Base-by-base conservation (phyloP, 78 protist species). In the Mantamonas sphyraenae region DNA sequence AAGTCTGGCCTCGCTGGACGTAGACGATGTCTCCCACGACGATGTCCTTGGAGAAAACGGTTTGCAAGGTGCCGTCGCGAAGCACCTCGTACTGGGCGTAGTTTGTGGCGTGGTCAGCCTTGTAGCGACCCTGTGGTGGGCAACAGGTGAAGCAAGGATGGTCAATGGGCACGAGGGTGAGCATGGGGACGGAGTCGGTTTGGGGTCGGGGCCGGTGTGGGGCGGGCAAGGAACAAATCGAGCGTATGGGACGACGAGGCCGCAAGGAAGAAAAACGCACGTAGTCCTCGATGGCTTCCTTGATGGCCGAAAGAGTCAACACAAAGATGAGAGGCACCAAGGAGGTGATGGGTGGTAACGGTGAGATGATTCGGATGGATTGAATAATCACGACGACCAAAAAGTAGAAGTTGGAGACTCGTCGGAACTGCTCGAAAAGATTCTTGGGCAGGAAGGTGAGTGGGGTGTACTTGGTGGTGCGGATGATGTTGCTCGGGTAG, bases 341-440 rank as follows among this genome's bases (percentile, higher is more conserved):
- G 17, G 76, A 0, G 16, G 68, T n/a, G 43, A 39, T 0, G 14
- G 85, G 85, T n/a, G n/a, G n/a, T n/a, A n/a, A n/a, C n/a, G n/a
- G n/a, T n/a, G n/a, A n/a, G n/a, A n/a, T n/a, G n/a, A n/a, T n/a
- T n/a, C n/a, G n/a, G n/a, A n/a, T n/a, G n/a, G n/a, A n/a, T n/a
- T n/a, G n/a, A n/a, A 88, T n/a, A 42, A 24, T 0, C 12, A 78
- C 61, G 57, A 82, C 66, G 55, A 51, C 40, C 26, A 89, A 42
- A 28, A 89, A 89, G 73, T 84, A 89, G 40, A 73, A 9, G 82
- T 89, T 89, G 37, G 88, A 65, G 16, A 51, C 2, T 24, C 83
- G 79, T 20, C 39, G 57, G 43, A 89, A 82, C 67, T 84, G 89
- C 71, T 79, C 80, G 24, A 22, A 42, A 16, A 83, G 74, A 30